phyloP scores from a whole-genome alignment of 116 monocot species.

The Cymodocea nodosa region DNA sequence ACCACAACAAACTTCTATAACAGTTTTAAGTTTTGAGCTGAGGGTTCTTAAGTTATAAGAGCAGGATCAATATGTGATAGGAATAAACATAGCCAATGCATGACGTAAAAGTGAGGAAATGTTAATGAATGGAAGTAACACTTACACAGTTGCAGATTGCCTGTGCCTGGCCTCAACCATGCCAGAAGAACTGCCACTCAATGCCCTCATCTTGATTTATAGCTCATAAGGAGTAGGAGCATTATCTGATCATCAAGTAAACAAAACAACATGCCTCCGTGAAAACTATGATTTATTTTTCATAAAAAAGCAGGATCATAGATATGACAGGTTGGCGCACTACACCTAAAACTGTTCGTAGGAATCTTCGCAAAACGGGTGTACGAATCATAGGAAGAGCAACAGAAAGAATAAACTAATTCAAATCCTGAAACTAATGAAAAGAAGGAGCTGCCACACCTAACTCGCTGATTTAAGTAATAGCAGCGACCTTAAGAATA shows the following conservation, averaged over 20 bases:
- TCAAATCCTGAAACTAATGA: not conserved
- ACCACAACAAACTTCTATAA: too few species aligned
- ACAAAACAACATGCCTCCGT: not conserved
- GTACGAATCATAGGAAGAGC: not conserved
- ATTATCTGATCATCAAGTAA: not conserved
- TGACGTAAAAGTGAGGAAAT: not conserved
- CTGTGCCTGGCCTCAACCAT: constrained; percentile 16
- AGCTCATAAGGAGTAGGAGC: not conserved
- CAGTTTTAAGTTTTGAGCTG: too few species aligned
- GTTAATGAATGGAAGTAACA: not conserved
- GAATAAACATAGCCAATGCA: not conserved
- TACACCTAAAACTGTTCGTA: not conserved
- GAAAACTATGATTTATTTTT: not conserved
- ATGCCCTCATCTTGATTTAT: constrained; percentile 12
- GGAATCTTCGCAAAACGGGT: not conserved
- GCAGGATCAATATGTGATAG: not conserved
- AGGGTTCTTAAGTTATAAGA: too few species aligned
- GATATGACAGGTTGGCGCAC: not conserved
- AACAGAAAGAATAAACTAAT: not conserved
- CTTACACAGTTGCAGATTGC: constrained; percentile 3
- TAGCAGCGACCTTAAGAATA: not conserved
- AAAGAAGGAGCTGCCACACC: not conserved
- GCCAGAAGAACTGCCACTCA: constrained; percentile 8
- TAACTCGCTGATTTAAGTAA: not conserved
- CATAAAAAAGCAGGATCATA: not conserved